Conservation (phyloP, 768 basidiomycete genomes). For the Panaeolus papilionaceus region DNA sequence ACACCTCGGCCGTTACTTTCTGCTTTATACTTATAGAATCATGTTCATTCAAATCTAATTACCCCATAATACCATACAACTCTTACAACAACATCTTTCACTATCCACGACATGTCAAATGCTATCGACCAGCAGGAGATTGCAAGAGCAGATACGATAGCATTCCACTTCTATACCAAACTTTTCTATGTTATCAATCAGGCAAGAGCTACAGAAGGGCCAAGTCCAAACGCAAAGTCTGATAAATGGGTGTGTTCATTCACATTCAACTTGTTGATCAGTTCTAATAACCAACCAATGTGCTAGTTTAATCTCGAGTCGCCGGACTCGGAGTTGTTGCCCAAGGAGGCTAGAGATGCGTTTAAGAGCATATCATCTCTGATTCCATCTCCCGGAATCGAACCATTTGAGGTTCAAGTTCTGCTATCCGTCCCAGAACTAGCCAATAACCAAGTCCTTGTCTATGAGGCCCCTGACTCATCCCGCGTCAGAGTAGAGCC, state of each 20-base stretch:
- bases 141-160: conserved; percentile 85
- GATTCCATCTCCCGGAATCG: conserved; percentile 39
- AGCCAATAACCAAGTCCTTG: conserved; percentile 73
- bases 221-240: conserved; percentile 50
- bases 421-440: conserved; percentile 74
- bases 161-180: conserved; percentile 83
- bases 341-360: conserved; percentile 61
- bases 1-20: conserved; percentile 10
- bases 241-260: conserved; percentile 80
- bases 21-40: conserved; percentile 11
- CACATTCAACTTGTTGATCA: conserved; percentile 3
- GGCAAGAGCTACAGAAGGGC: conserved; percentile 68
- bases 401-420: conserved; percentile 71
- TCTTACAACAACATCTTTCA: neutral
- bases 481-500: conserved; percentile 72
- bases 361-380: conserved; percentile 63
- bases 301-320: conserved; percentile 83
- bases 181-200: conserved; percentile 77
- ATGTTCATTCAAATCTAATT: conserved; percentile 13
- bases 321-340: conserved; percentile 73
- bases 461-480: conserved; percentile 63
- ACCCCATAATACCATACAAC: conserved; percentile 9
- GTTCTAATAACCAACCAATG: neutral
- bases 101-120: conserved; percentile 41
- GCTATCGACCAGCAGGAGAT: conserved; percentile 30